Conservation (phyloP, 345 rosid genomes). For the Cardiospermum halicacabum region DNA sequence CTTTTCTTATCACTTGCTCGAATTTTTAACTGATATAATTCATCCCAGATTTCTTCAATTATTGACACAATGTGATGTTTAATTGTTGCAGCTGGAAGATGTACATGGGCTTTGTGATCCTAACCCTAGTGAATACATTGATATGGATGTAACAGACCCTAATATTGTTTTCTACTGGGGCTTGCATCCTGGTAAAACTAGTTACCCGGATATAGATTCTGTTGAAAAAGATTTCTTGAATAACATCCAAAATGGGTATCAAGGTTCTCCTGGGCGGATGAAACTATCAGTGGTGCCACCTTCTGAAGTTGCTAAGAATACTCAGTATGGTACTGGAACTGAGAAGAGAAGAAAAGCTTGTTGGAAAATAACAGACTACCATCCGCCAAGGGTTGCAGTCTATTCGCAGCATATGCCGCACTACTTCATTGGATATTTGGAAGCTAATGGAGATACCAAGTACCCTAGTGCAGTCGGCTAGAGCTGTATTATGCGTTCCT, state of each 20-base stretch:
- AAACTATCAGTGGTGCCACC: constrained; percentile 37
- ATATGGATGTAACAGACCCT: constrained; percentile 26
- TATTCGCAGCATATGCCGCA: constrained; percentile 37
- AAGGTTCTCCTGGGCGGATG: constrained; percentile 31
- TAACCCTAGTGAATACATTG: constrained; percentile 44
- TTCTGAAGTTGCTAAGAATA: constrained; percentile 33
- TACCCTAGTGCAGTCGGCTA: constrained; percentile 16
- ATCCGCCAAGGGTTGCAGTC: constrained; percentile 28
- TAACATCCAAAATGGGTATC: constrained; percentile 33
- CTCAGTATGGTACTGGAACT: constrained; percentile 20
- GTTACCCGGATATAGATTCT: constrained; percentile 23
- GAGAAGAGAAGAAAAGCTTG: constrained; percentile 33
- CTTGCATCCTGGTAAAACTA: constrained; percentile 30
- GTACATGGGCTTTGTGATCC: constrained; percentile 52
- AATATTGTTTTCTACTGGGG: constrained; percentile 48
- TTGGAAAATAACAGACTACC: constrained; percentile 42
- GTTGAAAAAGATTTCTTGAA: constrained; percentile 38
- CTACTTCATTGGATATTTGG: constrained; percentile 35
- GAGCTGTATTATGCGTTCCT: background rate
- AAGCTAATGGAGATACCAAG: constrained; percentile 23
- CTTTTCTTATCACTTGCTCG: no score
- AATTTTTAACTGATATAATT: no score
- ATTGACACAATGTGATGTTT: constrained; percentile 2
- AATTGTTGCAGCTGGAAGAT: constrained; percentile 42
- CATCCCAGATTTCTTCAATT: background rate